These are phyloP conservation scores for Tephrocybe sp. DNA, from an alignment of 768 basidiomycete species.

Conservation along the genomic window DNA sequence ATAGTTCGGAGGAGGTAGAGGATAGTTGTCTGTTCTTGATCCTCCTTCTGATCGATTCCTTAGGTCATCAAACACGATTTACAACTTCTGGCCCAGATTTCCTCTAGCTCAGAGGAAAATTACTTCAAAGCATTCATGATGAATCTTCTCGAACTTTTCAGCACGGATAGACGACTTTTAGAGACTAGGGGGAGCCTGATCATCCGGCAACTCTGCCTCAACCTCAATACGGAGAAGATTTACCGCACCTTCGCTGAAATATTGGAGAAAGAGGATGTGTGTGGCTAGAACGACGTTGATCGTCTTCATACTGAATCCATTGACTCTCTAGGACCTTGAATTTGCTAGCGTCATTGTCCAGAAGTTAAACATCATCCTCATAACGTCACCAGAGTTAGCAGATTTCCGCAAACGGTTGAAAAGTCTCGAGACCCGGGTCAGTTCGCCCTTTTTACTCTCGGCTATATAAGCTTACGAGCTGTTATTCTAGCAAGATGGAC, in stretches of 20 bases:
- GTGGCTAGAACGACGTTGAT: constrained; percentile 14
- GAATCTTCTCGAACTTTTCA: constrained; percentile 91
- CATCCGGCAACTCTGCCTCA: constrained; percentile 90
- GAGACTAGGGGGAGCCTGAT: constrained; percentile 94
- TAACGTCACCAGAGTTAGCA: constrained; percentile 92
- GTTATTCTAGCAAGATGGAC: constrained; percentile 81
- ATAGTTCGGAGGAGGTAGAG: constrained; percentile 88
- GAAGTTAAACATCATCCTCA: constrained; percentile 94
- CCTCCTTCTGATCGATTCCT: not conserved
- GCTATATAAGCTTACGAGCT: not conserved
- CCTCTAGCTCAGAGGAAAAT: constrained; percentile 89
- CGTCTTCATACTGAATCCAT: constrained; percentile 1
- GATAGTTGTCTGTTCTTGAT: not conserved
- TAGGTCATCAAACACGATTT: constrained; percentile 95
- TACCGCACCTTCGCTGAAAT: constrained; percentile 97
- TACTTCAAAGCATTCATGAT: constrained; percentile 97
- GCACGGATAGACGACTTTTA: constrained; percentile 85
- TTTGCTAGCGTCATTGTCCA: constrained; percentile 98
- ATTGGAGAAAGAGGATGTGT: constrained; percentile 94
- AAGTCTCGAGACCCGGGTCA: constrained; percentile 86
- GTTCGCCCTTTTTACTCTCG: constrained; percentile 21
- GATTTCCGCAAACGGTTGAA: constrained; percentile 93
- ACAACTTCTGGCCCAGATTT: constrained; percentile 95
- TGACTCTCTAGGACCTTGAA: constrained; percentile 76
- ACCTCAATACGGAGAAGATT: constrained; percentile 92